These are phyloP conservation scores for Poa annua DNA, from an alignment of 176 grass and related monocot genomes.

Conservation along the genomic window DNA sequence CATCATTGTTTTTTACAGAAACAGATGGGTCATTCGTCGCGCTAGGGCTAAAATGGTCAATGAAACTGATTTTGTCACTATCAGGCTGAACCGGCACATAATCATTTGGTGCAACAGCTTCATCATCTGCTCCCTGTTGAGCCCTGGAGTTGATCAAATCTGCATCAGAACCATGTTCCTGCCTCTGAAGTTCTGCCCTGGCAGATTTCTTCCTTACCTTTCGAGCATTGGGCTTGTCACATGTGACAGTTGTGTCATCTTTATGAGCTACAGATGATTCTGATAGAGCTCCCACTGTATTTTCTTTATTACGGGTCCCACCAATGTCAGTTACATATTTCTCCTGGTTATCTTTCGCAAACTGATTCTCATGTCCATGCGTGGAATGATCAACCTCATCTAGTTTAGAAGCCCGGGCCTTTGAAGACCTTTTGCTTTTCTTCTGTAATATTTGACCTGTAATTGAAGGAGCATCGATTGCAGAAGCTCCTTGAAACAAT, in stretches of 20 bases:
- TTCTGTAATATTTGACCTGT: slow-evolving; percentile 40
- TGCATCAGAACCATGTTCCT: slow-evolving; percentile 38
- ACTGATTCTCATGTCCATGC: slow-evolving; percentile 27
- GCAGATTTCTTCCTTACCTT: slow-evolving; percentile 52
- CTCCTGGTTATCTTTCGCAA: slow-evolving; percentile 24
- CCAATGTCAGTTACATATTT: slow-evolving; percentile 18
- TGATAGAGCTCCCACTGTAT: slow-evolving; percentile 30
- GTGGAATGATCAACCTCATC: slow-evolving; percentile 34
- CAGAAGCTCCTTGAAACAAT: slow-evolving; percentile 41
- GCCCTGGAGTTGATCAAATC: slow-evolving; percentile 31
- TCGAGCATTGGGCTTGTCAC: slow-evolving; percentile 30
- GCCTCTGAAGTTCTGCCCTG: slow-evolving; percentile 46
- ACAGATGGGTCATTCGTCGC: slow-evolving; percentile 31
- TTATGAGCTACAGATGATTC: slow-evolving; percentile 26
- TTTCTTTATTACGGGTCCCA: slow-evolving; percentile 28
- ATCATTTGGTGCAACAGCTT: slow-evolving; percentile 41
- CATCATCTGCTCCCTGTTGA: slow-evolving; percentile 28
- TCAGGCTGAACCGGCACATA: not conserved
- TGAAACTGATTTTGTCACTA: slow-evolving; percentile 48
- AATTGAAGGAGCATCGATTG: not conserved
- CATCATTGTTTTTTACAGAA: slow-evolving; percentile 43
- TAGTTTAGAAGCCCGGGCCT: not conserved
- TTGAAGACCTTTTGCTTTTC: slow-evolving; percentile 38
- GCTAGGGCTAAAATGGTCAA: slow-evolving; percentile 45
- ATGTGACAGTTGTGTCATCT: slow-evolving; percentile 33